phyloP scores from a whole-genome alignment of 495 filamentous ascomycete genomes.

The Penicillium antarcticum region DNA sequence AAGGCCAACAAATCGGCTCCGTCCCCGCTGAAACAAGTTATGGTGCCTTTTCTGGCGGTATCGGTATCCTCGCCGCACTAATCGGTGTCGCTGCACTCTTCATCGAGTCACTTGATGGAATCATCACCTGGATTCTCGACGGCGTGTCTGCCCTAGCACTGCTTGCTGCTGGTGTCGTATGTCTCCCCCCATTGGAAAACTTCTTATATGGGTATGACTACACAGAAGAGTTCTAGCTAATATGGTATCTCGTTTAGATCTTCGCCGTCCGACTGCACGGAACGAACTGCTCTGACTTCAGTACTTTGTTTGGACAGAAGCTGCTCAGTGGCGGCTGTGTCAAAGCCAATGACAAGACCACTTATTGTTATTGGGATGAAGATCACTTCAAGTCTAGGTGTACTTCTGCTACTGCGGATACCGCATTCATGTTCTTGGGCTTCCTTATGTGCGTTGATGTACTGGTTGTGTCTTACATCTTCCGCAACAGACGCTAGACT shows the following conservation, averaged over 20 bases:
- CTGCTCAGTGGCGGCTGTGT: conserved; percentile 14
- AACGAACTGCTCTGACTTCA: conserved; percentile 4
- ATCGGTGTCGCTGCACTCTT: conserved; percentile 38
- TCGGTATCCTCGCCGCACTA: conserved; percentile 41
- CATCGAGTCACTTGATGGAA: conserved; percentile 32
- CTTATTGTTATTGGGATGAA: conserved; percentile 9
- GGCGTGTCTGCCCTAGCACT: conserved; percentile 40
- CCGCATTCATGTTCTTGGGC: conserved; percentile 28
- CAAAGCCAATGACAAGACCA: background rate
- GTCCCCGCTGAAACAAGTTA: conserved; percentile 42
- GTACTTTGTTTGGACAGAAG: conserved; percentile 2
- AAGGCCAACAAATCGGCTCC: conserved; percentile 32
- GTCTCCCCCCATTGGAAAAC: conserved; percentile 17
- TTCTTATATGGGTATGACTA: too few relatives aligned
- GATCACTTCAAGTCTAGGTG: conserved; percentile 22
- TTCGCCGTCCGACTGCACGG: conserved; percentile 39
- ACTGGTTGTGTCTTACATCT: conserved; percentile 5
- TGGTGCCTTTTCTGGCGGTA: conserved; percentile 45
- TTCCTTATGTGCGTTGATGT: conserved; percentile 19
- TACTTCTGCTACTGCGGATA: conserved; percentile 22
- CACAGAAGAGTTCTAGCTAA: too few relatives aligned
- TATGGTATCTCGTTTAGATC: conserved; percentile 24
- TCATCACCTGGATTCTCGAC: conserved; percentile 41
- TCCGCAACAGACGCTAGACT: background rate
- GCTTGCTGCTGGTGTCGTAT: conserved; percentile 53